Evolutionary conservation across 2,329 filamentous ascomycete species (phyloP).

Genomic region (Stemphylium vesicarium): DNA sequence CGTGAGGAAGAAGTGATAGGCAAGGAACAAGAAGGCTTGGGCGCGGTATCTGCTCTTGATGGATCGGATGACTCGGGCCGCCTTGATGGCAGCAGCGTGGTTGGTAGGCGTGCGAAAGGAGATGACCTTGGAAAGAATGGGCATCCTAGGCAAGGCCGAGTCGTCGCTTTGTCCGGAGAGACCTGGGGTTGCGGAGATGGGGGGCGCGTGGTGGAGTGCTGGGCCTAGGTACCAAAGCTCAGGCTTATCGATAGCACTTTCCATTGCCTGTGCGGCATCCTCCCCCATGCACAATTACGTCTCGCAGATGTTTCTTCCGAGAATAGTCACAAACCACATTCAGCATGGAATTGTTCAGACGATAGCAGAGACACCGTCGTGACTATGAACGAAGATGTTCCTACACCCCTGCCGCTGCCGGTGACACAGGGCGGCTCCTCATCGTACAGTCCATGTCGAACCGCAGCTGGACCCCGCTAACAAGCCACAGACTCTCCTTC

Average conservation of each 20-base stretch:
- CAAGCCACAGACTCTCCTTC: slow-evolving; percentile 73
- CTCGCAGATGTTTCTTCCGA: neutral
- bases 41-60: slow-evolving; percentile 39
- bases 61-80: slow-evolving; percentile 34
- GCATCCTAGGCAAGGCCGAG: slow-evolving; percentile 16
- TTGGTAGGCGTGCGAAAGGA: slow-evolving; percentile 21
- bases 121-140: slow-evolving; percentile 21
- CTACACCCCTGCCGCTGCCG: slow-evolving; percentile 23
- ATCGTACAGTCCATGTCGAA: slow-evolving; percentile 16
- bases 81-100: slow-evolving; percentile 27
- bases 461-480: slow-evolving; percentile 28
- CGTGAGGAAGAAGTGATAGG: slow-evolving; percentile 44
- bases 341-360: slow-evolving; percentile 7
- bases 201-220: slow-evolving; percentile 5
- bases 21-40: slow-evolving; percentile 42
- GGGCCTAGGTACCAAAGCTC: slow-evolving; percentile 10
- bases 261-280: slow-evolving; percentile 8
- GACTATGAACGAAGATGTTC: slow-evolving; percentile 24
- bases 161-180: neutral
- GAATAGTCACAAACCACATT: neutral
- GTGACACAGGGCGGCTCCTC: slow-evolving; percentile 23
- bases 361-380: slow-evolving; percentile 12
- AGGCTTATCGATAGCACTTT: slow-evolving; percentile 7
- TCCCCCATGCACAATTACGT: slow-evolving; percentile 14
- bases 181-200: slow-evolving; percentile 4